Evolutionary conservation across 1,139 yeast species (phyloP).

Genomic region (Yarrowia galli): DNA sequence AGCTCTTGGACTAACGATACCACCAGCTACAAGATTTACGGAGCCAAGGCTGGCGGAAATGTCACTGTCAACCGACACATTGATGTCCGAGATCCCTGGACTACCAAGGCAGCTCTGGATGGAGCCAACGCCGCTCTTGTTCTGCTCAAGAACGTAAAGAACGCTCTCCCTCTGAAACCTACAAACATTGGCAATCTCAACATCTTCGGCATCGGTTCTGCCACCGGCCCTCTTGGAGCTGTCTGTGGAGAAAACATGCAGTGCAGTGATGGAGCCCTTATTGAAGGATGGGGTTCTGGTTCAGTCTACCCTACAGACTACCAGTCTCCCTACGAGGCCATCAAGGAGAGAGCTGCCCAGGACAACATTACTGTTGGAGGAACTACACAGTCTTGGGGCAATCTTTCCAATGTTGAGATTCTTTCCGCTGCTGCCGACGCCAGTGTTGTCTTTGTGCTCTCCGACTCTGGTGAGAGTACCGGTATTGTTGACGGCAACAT

Average conservation of each 20-base stretch:
- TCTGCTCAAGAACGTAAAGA: slow-evolving; percentile 60
- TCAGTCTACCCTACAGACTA: slow-evolving; percentile 62
- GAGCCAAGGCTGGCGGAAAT: slow-evolving; percentile 61
- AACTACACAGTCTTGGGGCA: slow-evolving; percentile 17
- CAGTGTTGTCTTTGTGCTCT: slow-evolving; percentile 43
- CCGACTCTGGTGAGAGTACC: slow-evolving; percentile 67
- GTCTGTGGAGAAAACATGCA: slow-evolving; percentile 49
- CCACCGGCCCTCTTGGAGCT: slow-evolving; percentile 52
- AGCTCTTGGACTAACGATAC: slow-evolving; percentile 67
- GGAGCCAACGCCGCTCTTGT: slow-evolving; percentile 67
- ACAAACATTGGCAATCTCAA: slow-evolving; percentile 47
- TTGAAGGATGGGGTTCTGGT: slow-evolving; percentile 57
- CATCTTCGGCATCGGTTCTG: slow-evolving; percentile 50
- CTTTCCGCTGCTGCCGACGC: slow-evolving; percentile 47
- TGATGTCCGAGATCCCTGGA: slow-evolving; percentile 55
- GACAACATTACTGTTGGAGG: slow-evolving; percentile 18
- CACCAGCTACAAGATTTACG: slow-evolving; percentile 60
- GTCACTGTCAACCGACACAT: slow-evolving; percentile 48
- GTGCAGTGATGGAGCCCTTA: slow-evolving; percentile 47
- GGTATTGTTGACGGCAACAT: slow-evolving; percentile 62
- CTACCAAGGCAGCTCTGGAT: slow-evolving; percentile 58
- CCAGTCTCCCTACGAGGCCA: slow-evolving; percentile 57
- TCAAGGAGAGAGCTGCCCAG: slow-evolving; percentile 45
- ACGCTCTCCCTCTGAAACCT: slow-evolving; percentile 57
- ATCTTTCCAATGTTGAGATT: slow-evolving; percentile 3